A percentile compares a stretch with the other conserved stretches of the same genome.
Conservation (phyloP, 2,329 filamentous ascomycete genomes). For the Diplodia sapinea region DNA sequence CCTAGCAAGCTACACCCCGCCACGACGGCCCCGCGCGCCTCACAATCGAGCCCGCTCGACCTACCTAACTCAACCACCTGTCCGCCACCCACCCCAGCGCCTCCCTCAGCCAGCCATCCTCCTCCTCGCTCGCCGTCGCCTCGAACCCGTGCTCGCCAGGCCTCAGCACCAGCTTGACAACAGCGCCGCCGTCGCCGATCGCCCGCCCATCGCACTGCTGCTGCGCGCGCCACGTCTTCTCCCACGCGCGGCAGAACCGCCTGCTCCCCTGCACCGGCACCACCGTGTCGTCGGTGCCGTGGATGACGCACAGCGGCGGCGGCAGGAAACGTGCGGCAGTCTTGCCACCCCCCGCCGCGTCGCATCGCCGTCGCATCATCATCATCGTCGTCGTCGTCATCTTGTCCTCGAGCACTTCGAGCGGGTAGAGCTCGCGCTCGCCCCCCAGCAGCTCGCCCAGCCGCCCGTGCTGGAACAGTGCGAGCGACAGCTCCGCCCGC, state of each 20-base stretch:
- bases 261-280: conserved; percentile 40
- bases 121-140: not conserved
- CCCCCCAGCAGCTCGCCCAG: conserved; percentile 41
- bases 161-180: conserved; percentile 34
- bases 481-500: conserved; percentile 35
- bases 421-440: conserved; percentile 39
- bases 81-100: conserved; percentile 37
- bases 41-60: not conserved
- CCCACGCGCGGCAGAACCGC: conserved; percentile 39
- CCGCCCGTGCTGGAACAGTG: conserved; percentile 36
- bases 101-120: conserved; percentile 21
- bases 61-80: conserved; percentile 38
- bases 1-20: not conserved
- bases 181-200: conserved; percentile 24
- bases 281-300: conserved; percentile 41
- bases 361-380: conserved; percentile 5
- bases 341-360: not conserved
- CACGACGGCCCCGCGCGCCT: too few species aligned
- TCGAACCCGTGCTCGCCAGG: conserved; percentile 44
- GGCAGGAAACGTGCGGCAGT: conserved; percentile 28
- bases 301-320: conserved; percentile 42
- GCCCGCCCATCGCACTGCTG: not conserved
- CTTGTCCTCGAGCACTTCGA: conserved; percentile 38
- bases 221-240: conserved; percentile 18
- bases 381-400: not conserved